Conservation (phyloP, 129 eudicot species). For the Sambucus nigra region DNA sequence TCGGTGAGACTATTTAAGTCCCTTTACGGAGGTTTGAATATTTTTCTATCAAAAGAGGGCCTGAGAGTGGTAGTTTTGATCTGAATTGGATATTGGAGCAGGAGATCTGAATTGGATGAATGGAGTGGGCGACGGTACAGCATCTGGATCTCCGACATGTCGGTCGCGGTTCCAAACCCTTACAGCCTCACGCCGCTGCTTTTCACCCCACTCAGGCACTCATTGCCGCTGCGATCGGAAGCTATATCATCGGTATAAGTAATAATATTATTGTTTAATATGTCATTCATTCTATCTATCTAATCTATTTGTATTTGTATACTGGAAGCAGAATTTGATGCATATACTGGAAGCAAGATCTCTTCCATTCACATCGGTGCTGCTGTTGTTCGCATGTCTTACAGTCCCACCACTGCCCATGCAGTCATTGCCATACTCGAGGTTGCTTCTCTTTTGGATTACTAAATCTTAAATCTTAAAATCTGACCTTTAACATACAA, state of each 20-base stretch:
- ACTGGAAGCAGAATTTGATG: slow-evolving; percentile 83
- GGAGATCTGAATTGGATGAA: slow-evolving; percentile 25
- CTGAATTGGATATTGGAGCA: no score
- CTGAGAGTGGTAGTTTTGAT: no score
- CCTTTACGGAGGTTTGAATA: no score
- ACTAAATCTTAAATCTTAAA: no score
- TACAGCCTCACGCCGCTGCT: slow-evolving; percentile 96
- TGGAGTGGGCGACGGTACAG: slow-evolving; percentile 99
- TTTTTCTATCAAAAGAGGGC: no score
- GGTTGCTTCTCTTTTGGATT: slow-evolving; percentile 55
- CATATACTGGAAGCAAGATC: slow-evolving; percentile 89
- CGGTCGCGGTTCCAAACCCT: slow-evolving; percentile 79
- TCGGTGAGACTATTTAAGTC: no score
- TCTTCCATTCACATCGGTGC: slow-evolving; percentile 87
- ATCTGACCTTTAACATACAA: no score
- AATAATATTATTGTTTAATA: not conserved
- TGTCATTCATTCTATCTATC: no score
- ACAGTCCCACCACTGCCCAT: slow-evolving; percentile 87
- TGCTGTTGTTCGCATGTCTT: slow-evolving; percentile 87
- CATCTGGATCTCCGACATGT: slow-evolving; percentile 98
- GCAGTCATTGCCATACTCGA: slow-evolving; percentile 84
- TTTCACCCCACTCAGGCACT: slow-evolving; percentile 87
- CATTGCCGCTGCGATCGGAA: slow-evolving; percentile 77
- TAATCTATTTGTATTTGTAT: no score
- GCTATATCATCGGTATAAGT: slow-evolving; percentile 58